Percentiles rank a stretch among this genome's conserved stretches.
phyloP scores from a whole-genome alignment of 2,329 filamentous ascomycete species.

The Gaeumannomyces sp. region DNA sequence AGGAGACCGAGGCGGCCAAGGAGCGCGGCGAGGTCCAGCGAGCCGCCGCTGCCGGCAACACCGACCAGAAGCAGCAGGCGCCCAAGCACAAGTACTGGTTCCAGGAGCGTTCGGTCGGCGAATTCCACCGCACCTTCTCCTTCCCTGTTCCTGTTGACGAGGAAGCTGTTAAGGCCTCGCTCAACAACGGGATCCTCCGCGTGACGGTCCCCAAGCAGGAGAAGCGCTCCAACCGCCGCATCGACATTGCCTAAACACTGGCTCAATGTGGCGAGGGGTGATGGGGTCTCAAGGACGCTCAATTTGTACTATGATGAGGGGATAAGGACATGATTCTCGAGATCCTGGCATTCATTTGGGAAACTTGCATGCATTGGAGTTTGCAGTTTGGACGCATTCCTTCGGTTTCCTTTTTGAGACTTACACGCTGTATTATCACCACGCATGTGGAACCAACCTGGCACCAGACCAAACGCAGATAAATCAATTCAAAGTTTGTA shows the following conservation, averaged over 20 bases:
- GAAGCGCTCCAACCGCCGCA: constrained; percentile 50
- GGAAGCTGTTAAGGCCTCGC: constrained; percentile 52
- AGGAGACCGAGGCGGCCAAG: constrained; percentile 26
- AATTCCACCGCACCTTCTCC: constrained; percentile 62
- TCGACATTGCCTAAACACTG: constrained; percentile 41
- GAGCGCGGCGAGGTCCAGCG: constrained; percentile 23
- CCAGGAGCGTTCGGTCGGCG: constrained; percentile 58
- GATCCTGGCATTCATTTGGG: neutral
- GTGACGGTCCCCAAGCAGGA: constrained; percentile 61
- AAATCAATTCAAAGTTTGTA: neutral
- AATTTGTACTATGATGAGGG: neutral
- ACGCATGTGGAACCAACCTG: neutral
- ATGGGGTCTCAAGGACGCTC: neutral
- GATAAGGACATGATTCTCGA: neutral
- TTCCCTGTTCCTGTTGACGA: constrained; percentile 61
- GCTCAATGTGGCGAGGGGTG: neutral
- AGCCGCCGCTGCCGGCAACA: constrained; percentile 24
- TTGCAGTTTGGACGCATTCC: neutral
- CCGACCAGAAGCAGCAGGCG: constrained; percentile 15
- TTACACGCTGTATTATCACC: neutral
- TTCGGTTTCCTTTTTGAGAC: neutral
- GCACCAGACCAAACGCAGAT: neutral
- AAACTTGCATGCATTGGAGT: neutral
- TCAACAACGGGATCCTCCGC: constrained; percentile 60
- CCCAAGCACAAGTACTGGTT: constrained; percentile 54